Base-by-base conservation (phyloP, 129 eudicot genomes). In the Pittosporum tobira region DNA sequence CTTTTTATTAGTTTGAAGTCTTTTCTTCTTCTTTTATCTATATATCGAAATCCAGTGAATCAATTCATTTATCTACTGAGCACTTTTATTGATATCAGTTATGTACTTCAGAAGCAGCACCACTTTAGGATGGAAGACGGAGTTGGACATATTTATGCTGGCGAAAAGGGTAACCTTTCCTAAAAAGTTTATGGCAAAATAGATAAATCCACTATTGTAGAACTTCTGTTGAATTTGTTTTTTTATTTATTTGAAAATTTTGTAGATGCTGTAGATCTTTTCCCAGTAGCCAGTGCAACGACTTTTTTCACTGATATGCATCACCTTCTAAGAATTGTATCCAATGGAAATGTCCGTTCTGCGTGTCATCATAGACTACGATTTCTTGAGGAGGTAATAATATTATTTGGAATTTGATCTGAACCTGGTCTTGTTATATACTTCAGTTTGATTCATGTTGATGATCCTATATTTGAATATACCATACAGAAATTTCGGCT, bases 231-330 rank as follows among this genome's bases (percentile, higher is more conserved):
- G 31, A 43, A 44, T 26, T 24, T 18, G 10, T 48, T 1, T 21
- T 60, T 16, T 28, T 22, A 13, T 48, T 0, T 13, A 58, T 51
- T 29, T 12, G 44, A 7, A 4, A 22, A 49, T n/a, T 56, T 60
- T 62, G 22, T 69, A 83, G 91, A 75, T 53, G 12, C 73, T 37
- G 77, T 64, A 69, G 85, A 83, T 40, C 80, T 83, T 36, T 83
- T 83, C 69, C 85, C 85, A 53, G 83, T 83, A 59, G 82, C 85
- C 65, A 75, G 83, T 73, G 73, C 91, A 26, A 79, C 91, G 2
- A 69, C 77, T 8, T 83, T 83, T 62, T 83, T 83, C 74, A 83
- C 91, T 19, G 91, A 83, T 66, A 69, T 83, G 85, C 91, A 83
- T 73, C 85, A 79, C 67, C 62, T 83, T 58, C 79, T 83, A 58